Percentiles rank a stretch among this genome's conserved stretches.
These are phyloP conservation scores for Candida xiaguanensis DNA, from an alignment of 805 yeast genomes.

Conservation along the genomic window DNA sequence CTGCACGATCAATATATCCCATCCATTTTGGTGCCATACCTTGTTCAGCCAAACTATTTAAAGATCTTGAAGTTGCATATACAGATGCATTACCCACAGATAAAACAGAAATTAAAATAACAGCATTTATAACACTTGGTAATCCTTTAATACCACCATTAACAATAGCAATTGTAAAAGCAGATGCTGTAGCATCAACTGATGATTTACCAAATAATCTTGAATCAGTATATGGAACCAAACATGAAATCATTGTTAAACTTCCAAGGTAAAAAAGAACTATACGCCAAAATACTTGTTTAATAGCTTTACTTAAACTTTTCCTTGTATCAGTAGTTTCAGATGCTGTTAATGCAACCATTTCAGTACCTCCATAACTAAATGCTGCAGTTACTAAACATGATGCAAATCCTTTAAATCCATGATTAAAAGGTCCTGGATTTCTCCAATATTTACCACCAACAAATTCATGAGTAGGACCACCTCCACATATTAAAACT, in stretches of 20 bases:
- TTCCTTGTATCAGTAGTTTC: slow-evolving; percentile 31
- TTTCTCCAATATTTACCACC: slow-evolving; percentile 47
- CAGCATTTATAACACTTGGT: slow-evolving; percentile 65
- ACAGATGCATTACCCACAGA: slow-evolving; percentile 76
- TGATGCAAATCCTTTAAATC: slow-evolving; percentile 36
- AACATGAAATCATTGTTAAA: slow-evolving; percentile 21
- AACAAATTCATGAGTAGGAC: slow-evolving; percentile 43
- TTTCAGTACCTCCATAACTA: slow-evolving; percentile 35
- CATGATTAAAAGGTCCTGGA: slow-evolving; percentile 52
- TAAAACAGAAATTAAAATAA: slow-evolving; percentile 60
- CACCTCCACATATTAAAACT: slow-evolving; percentile 51
- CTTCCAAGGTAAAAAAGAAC: slow-evolving; percentile 31
- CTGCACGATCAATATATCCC: slow-evolving; percentile 60
- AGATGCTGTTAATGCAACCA: slow-evolving; percentile 36
- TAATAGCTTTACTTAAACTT: slow-evolving; percentile 32
- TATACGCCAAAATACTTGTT: slow-evolving; percentile 38
- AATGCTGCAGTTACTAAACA: slow-evolving; percentile 37
- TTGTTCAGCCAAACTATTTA: slow-evolving; percentile 59
- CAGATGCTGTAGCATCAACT: slow-evolving; percentile 64
- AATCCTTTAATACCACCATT: slow-evolving; percentile 62
- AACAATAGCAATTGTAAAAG: slow-evolving; percentile 70
- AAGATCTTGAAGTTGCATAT: slow-evolving; percentile 64
- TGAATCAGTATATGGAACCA: slow-evolving; percentile 20
- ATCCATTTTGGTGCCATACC: slow-evolving; percentile 59
- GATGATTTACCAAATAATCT: slow-evolving; percentile 42